Base-by-base conservation (phyloP, 208 protist species). In the Leishmania lainsoni region DNA sequence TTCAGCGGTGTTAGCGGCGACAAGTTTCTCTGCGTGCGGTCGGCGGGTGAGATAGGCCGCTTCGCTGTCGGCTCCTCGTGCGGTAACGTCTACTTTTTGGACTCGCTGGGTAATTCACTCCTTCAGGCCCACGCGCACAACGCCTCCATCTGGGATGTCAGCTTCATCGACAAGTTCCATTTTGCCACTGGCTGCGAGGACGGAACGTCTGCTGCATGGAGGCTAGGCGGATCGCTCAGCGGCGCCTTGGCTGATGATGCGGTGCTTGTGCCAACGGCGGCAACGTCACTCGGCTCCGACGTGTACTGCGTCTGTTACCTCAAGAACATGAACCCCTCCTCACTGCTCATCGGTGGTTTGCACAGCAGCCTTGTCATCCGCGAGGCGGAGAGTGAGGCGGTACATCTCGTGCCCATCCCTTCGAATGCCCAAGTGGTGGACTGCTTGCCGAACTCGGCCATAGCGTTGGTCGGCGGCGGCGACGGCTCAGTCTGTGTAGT, bases 31-130 rank as follows among this genome's bases (percentile, higher is more conserved):
- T 95, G 93, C 83, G 86, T 95, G 26, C 78, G 78, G 58, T 87
- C 79, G 49, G 93, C 90, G 35, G 91, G 89, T 10, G 91, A 91
- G 73, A 65, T 78, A 5, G 90, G 90, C 39, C 93, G 91, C 75
- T 93, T 93, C 84, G 93, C 93, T 6, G 89, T 97, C 26, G 91
- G 93, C 76, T 94, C 90, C 9, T 92, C 89, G 26, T 85, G 90
- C 78, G 93, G 93, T 69, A 95, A 97, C 79, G 85, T 97, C 8
- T 97, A 97, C 90, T 94, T 97, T 78, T 73, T 97, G 6, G 93
- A 97, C 75, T 82, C 84, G 10, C 84, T 93, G 17, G 93, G 93
- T 9, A 93, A 94, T 78, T 94, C 93, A 29, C 86, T 97, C n/a
- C 81, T 97, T 66, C 91, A 95, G 82, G 87, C 91, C 3, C 93